Percentiles rank a stretch among this genome's conserved stretches.
Conservation (phyloP, 768 basidiomycete species). For the Phlebiopsis flavidoalba region DNA sequence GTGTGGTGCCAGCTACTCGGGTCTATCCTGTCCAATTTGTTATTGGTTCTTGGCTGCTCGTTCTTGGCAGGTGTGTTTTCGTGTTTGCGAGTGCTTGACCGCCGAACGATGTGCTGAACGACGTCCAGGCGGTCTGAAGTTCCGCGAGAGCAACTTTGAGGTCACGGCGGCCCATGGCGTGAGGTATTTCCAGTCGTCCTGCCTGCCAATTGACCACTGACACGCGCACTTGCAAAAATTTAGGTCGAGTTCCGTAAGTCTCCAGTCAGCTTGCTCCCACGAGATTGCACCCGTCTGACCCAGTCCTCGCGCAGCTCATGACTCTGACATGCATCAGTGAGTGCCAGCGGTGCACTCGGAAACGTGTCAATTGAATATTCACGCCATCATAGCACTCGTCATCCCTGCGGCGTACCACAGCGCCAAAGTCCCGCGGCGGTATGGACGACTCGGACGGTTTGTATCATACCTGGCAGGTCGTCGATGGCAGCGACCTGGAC, state of each 20-base stretch:
- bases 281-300: slow-evolving; percentile 4
- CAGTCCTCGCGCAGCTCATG: slow-evolving; percentile 51
- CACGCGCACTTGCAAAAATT: not conserved
- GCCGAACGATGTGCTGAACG: too few species aligned
- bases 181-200: slow-evolving; percentile 24
- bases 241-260: slow-evolving; percentile 35
- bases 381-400: slow-evolving; percentile 52
- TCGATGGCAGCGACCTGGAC: slow-evolving; percentile 19
- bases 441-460: slow-evolving; percentile 4
- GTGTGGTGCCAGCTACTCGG: slow-evolving; percentile 66
- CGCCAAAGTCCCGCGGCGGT: slow-evolving; percentile 26
- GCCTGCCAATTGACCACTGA: not conserved
- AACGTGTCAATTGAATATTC: not conserved
- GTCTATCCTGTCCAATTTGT: slow-evolving; percentile 84
- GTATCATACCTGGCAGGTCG: slow-evolving; percentile 5
- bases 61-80: slow-evolving; percentile 67
- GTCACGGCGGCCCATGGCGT: slow-evolving; percentile 87
- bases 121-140: slow-evolving; percentile 55
- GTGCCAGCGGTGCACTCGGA: slow-evolving; percentile 19
- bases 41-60: slow-evolving; percentile 87
- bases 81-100: not conserved
- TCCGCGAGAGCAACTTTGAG: slow-evolving; percentile 67
- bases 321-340: slow-evolving; percentile 81
- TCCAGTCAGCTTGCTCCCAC: slow-evolving; percentile 8
- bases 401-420: slow-evolving; percentile 85